phyloP scores from a whole-genome alignment of 1,284 basidiomycete species.

The Laetiporus sulphureus region DNA sequence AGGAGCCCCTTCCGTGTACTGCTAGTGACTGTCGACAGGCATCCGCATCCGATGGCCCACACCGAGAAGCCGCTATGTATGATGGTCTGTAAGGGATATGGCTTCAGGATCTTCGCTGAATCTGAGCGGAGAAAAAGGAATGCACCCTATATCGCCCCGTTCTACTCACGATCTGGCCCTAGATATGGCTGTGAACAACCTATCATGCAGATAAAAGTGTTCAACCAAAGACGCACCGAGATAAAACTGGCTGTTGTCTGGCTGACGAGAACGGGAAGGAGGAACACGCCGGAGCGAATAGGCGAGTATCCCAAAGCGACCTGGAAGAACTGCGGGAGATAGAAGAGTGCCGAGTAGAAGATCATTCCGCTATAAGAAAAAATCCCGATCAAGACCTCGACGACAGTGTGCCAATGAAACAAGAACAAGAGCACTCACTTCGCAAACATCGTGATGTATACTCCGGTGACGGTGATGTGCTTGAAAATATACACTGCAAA shows the following conservation, averaged over 20 bases:
- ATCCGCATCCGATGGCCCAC: constrained; percentile 68
- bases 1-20: constrained; percentile 43
- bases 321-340: constrained; percentile 74
- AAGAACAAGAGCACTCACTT: constrained; percentile 33
- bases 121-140: not conserved
- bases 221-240: constrained; percentile 31
- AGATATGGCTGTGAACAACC: not conserved
- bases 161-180: constrained; percentile 39
- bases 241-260: constrained; percentile 53
- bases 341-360: constrained; percentile 55
- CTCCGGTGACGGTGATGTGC: constrained; percentile 59
- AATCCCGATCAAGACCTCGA: not conserved
- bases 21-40: constrained; percentile 53
- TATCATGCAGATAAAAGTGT: not conserved
- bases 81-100: constrained; percentile 34
- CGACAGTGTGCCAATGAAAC: not conserved
- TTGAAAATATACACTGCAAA: constrained; percentile 64
- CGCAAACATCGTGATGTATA: constrained; percentile 63
- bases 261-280: constrained; percentile 58
- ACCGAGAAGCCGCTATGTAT: constrained; percentile 60
- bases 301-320: constrained; percentile 59
- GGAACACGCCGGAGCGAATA: constrained; percentile 53
- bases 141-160: constrained; percentile 59
- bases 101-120: not conserved
- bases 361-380: constrained; percentile 39